A percentile compares a stretch with the other conserved stretches of the same genome.
Conservation (phyloP, 2,329 filamentous ascomycete species). For the Fusarium marasasianum region DNA sequence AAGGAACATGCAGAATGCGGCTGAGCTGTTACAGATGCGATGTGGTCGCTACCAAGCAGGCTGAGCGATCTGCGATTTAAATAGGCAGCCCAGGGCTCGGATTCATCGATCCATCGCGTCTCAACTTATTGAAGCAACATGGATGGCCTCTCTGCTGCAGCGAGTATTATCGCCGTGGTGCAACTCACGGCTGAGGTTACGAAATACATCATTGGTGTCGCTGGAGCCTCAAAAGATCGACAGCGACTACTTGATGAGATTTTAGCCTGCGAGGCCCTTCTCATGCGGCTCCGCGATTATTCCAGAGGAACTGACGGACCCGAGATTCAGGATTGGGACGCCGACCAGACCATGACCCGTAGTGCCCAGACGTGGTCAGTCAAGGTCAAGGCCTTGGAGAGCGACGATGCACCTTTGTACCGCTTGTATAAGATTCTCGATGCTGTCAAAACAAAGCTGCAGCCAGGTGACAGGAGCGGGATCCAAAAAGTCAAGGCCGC, state of each 20-base stretch:
- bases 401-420: constrained; percentile 23
- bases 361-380: constrained; percentile 19
- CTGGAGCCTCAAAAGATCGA: constrained; percentile 24
- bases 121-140: not conserved
- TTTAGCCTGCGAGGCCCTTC: constrained; percentile 24
- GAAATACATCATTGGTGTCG: constrained; percentile 19
- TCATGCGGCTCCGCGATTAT: not conserved
- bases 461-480: constrained; percentile 6
- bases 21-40: not conserved
- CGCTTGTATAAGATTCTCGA: constrained; percentile 12
- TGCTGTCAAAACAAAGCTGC: constrained; percentile 17
- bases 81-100: not conserved
- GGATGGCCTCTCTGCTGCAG: constrained; percentile 1
- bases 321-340: not conserved
- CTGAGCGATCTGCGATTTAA: not conserved
- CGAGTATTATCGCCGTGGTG: constrained; percentile 38
- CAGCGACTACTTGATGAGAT: constrained; percentile 30
- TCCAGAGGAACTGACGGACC: not conserved
- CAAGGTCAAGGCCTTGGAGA: constrained; percentile 34
- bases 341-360: not conserved
- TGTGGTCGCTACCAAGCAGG: not conserved
- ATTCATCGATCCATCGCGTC: not conserved
- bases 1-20: not conserved
- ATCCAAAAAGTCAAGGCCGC: not conserved
- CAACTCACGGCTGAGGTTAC: constrained; percentile 29